Conservation (phyloP, 106 monocot species). For the Hemerocallis citrina region DNA sequence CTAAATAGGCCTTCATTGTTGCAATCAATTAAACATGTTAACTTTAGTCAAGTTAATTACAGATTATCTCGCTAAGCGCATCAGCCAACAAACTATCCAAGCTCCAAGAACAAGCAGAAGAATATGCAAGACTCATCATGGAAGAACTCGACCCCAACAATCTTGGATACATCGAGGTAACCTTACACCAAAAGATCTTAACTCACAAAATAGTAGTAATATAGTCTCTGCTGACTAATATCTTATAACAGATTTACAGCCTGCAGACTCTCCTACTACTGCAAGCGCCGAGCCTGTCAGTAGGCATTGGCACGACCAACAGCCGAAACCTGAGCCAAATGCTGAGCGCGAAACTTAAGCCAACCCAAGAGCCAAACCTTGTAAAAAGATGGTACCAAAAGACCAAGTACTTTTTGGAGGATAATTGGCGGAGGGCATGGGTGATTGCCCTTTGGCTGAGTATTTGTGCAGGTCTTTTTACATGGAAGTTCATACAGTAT, state of each 20-base stretch:
- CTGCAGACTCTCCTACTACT: constrained; percentile 82
- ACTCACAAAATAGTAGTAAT: background rate
- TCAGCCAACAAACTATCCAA: constrained; percentile 90
- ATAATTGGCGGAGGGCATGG: constrained; percentile 78
- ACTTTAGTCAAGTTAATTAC: background rate
- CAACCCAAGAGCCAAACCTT: constrained; percentile 60
- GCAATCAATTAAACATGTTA: too few relatives aligned
- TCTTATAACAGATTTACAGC: constrained; percentile 71
- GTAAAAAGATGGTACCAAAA: constrained; percentile 30
- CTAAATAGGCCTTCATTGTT: too few relatives aligned
- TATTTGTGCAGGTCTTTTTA: constrained; percentile 53
- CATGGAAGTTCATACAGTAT: constrained; percentile 85
- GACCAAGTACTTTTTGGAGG: constrained; percentile 51
- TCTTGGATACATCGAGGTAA: constrained; percentile 86
- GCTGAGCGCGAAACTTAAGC: constrained; percentile 71
- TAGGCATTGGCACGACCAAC: constrained; percentile 29
- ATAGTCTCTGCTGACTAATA: background rate
- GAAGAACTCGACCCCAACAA: constrained; percentile 87
- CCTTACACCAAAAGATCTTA: background rate
- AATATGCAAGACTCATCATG: constrained; percentile 95
- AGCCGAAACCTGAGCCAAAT: constrained; percentile 80
- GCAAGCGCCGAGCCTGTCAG: constrained; percentile 34
- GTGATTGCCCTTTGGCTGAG: constrained; percentile 59
- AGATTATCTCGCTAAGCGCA: constrained; percentile 87
- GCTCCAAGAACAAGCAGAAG: constrained; percentile 85